Percentiles rank a stretch among this genome's conserved stretches.
These are phyloP conservation scores for Pseudomonodictys pantanalensis DNA, from an alignment of 495 filamentous ascomycete species.

Conservation along the genomic window DNA sequence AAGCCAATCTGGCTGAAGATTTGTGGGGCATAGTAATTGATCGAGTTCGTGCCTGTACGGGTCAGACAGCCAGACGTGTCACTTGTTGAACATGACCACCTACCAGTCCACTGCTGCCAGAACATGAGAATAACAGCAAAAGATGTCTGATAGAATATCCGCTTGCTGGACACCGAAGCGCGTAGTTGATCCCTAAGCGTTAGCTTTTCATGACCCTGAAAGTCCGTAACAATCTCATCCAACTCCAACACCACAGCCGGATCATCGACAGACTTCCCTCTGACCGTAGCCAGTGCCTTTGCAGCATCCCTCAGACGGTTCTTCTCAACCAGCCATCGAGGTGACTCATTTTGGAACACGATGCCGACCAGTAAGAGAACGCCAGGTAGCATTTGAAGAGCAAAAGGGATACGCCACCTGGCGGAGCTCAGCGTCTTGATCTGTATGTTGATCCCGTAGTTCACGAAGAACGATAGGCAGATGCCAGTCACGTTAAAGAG, in stretches of 20 bases:
- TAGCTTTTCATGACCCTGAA: conserved; percentile 33
- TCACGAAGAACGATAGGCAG: conserved; percentile 34
- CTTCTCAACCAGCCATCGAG: conserved; percentile 62
- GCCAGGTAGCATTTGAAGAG: conserved; percentile 56
- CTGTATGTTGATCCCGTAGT: conserved; percentile 51
- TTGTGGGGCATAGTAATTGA: conserved; percentile 32
- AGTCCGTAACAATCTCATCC: conserved; percentile 34
- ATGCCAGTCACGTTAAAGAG: conserved; percentile 35
- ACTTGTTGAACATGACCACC: conserved; percentile 2
- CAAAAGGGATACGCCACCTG: conserved; percentile 59
- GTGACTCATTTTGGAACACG: conserved; percentile 59
- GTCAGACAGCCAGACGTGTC: background rate
- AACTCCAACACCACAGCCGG: conserved; percentile 51
- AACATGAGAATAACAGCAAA: conserved; percentile 40
- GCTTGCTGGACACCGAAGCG: conserved; percentile 29
- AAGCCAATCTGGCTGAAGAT: conserved; percentile 35
- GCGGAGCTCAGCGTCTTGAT: conserved; percentile 43
- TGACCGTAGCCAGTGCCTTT: conserved; percentile 60
- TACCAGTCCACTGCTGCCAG: conserved; percentile 40
- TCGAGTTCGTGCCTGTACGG: conserved; percentile 28
- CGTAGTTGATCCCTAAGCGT: conserved; percentile 26
- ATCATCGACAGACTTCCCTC: conserved; percentile 55
- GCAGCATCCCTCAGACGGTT: conserved; percentile 55
- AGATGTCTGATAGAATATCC: conserved; percentile 33
- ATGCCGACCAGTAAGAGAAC: conserved; percentile 49